These are phyloP conservation scores for Limonium bicolor DNA, from an alignment of 148 eudicot species.

Conservation along the genomic window DNA sequence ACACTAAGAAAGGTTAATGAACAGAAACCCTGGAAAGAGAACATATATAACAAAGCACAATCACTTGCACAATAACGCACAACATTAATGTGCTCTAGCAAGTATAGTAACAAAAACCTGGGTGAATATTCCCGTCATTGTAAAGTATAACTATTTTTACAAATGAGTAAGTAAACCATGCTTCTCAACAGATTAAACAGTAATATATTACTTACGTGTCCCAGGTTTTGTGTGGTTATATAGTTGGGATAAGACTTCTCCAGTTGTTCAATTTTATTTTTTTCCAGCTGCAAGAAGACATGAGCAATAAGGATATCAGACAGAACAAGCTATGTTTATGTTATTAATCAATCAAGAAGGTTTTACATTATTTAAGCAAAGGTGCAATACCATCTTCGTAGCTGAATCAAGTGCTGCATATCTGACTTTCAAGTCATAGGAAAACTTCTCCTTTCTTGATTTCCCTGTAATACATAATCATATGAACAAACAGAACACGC, in stretches of 20 bases:
- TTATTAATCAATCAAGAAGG: neutral
- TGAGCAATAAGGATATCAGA: no score
- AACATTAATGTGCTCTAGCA: no score
- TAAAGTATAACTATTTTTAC: no score
- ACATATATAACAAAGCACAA: no score
- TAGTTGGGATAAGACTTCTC: slow-evolving; percentile 90
- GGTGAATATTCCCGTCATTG: no score
- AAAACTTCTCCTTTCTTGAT: slow-evolving; percentile 55
- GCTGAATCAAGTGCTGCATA: slow-evolving; percentile 65
- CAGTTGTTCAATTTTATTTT: slow-evolving; percentile 60
- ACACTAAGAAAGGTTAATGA: no score
- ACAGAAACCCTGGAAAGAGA: no score
- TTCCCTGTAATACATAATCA: slow-evolving; percentile 40
- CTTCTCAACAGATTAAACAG: no score
- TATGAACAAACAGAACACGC: no score
- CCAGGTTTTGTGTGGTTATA: slow-evolving; percentile 75
- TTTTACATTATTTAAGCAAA: neutral
- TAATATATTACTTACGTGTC: slow-evolving; percentile 64
- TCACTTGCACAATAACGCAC: no score
- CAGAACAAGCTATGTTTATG: neutral
- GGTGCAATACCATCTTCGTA: slow-evolving; percentile 29
- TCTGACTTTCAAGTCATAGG: slow-evolving; percentile 47
- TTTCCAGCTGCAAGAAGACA: slow-evolving; percentile 56
- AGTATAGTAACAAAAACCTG: no score
- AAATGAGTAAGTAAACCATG: no score